Base-by-base conservation (phyloP, 805 yeast species). In the Sporopachydermia quercuum region DNA sequence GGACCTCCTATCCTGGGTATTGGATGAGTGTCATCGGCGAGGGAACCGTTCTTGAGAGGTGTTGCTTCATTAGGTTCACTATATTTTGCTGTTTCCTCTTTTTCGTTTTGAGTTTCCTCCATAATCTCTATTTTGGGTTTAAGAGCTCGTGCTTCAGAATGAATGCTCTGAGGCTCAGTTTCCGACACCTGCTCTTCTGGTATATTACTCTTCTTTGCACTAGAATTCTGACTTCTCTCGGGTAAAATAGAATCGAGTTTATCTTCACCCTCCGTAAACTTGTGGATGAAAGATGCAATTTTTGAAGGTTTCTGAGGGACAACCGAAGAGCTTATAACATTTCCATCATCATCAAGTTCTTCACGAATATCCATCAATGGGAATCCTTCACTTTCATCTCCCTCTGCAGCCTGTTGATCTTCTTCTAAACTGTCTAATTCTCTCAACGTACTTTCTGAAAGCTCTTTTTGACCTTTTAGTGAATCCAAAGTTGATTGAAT, bases 351-450 rank as follows among this genome's bases (percentile, higher is more conserved):
- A 55, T 86, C 95, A 33, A 87, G 56, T 40, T 76, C 81, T 52
- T 86, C 96, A 40, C 76, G 66, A 16, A 87, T 87, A 42, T 86
- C 96, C 75, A 85, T 74, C 16, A 82, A 61, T 1, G 84, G 86
- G 2, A 76, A 49, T 1, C 66, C 74, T 13, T 70, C 76, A 3
- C 62, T 72, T 16, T 61, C 60, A 5, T 48, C 40, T 16, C 44
- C 41, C 13, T 45, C 44, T 27, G 34, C 68, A 23, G 62, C 42
- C n/a, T n/a, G n/a, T n/a, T n/a, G n/a, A n/a, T n/a, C n/a, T 61
- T 58, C 42, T 54, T 56, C 40, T 60, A 62, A 11, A 41, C 16
- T 8, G 46, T 52, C 42, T 45, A 52, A 37, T 53, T 55, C 43
- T 56, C 55, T 42, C 8, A 23, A n/a, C 13, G 30, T 23, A 23